A percentile compares a stretch with the other conserved stretches of the same genome.
Evolutionary conservation across 768 basidiomycete genomes (phyloP).

Genomic region (Suillus subalutaceus): DNA sequence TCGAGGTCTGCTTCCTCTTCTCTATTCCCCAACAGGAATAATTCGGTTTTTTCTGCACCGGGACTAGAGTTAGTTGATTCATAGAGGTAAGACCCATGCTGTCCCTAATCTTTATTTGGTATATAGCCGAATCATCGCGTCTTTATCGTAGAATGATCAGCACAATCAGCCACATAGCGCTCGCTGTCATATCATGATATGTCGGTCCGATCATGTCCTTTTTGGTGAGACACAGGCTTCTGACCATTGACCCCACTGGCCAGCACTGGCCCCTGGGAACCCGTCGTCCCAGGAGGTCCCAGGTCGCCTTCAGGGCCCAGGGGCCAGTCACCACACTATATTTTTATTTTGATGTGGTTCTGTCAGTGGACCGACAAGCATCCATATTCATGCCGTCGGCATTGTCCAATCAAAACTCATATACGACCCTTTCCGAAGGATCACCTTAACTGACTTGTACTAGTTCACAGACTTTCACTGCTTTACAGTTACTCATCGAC

Average conservation of each 20-base stretch:
- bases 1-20: constrained; percentile 4
- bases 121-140: neutral
- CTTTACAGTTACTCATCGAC: neutral
- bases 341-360: neutral
- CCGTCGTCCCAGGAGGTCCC: too few relatives aligned
- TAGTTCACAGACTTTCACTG: neutral
- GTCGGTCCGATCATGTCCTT: neutral
- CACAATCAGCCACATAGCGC: constrained; percentile 6
- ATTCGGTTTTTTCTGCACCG: too few relatives aligned
- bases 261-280: too few relatives aligned
- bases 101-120: neutral
- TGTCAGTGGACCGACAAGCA: neutral
- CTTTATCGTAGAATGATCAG: constrained; percentile 5
- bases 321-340: neutral
- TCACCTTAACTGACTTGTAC: neutral
- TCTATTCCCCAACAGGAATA: neutral
- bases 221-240: neutral
- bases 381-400: neutral
- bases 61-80: too few relatives aligned
- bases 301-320: neutral
- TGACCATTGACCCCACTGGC: neutral
- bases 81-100: neutral
- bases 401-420: neutral
- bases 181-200: constrained; percentile 1
- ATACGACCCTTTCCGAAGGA: neutral